These are phyloP conservation scores for Trichoderma citrinoviride DNA, from an alignment of 2,329 filamentous ascomycete species.

Conservation along the genomic window DNA sequence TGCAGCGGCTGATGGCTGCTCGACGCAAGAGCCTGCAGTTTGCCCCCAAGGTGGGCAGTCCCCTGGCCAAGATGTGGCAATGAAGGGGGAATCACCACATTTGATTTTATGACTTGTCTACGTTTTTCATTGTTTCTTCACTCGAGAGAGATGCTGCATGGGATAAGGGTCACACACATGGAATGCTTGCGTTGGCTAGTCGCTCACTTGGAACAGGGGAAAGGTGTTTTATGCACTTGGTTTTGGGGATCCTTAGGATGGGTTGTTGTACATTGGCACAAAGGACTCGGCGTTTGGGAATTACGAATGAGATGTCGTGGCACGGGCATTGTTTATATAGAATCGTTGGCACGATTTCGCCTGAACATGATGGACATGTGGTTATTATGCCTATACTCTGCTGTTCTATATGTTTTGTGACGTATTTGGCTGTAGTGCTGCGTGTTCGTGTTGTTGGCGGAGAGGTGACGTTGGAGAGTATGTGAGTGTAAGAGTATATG, in stretches of 20 bases:
- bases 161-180: background rate
- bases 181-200: conserved; percentile 12
- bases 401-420: background rate
- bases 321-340: conserved; percentile 15
- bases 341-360: background rate
- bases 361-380: background rate
- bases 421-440: background rate
- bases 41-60: conserved; percentile 72
- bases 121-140: background rate
- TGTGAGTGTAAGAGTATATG: too few relatives aligned
- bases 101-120: background rate
- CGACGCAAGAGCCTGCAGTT: conserved; percentile 75
- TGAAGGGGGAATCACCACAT: background rate
- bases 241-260: background rate
- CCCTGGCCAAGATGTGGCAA: conserved; percentile 58
- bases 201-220: conserved; percentile 16
- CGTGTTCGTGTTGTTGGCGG: background rate
- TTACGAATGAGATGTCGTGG: background rate
- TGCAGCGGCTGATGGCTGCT: conserved; percentile 66
- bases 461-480: too few relatives aligned
- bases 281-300: background rate
- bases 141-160: background rate
- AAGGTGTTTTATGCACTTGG: background rate
- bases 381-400: background rate
- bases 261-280: background rate